Base-by-base conservation (phyloP, 345 rosid species). In the Euphorbia lathyris region DNA sequence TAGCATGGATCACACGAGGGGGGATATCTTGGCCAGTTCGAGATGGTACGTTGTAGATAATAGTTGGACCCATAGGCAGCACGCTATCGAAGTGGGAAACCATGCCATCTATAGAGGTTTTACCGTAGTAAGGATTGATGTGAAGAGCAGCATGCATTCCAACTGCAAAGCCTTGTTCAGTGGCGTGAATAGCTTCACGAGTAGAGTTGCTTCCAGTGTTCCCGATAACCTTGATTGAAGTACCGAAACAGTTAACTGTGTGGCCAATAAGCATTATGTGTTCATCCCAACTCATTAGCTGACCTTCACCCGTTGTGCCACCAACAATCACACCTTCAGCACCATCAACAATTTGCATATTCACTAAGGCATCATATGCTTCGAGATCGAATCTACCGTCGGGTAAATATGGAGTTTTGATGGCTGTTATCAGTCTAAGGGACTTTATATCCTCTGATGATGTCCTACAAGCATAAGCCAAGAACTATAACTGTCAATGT, bases 71-170 rank as follows among this genome's bases (percentile, higher is more conserved):
- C 87, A 91, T 86, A 6, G 90, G 88, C 26, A 91, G 86, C 67
- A 94, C 90, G 10, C 88, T 75, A 26, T 83, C 81, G 59, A 94
- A 91, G 76, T 90, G 97, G 17, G 86, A 77, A 19, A 85, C 77
- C 81, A 90, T 61, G 58, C 98, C 97, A 60, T 84, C 90, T 22
- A 75, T 23, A 6, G 95, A 94, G n/a, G 98, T 94, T 81, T 90
- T 94, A 3, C 97, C 96, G 26, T 94, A 88, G 82, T 88, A 91
- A 52, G 97, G 97, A 74, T 94, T 94, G 64, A 94, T 91, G 77
- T 94, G 96, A 69, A 89, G 90, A n/a, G 96, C 95, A 19, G 87
- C 98, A 65, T 91, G 95, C 95, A 94, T 94, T 59, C 98, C 97
- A 13, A 91, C 89, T 8, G 89, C 97, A 73, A 91, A 94, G 36